Evolutionary conservation across 345 rosid species (phyloP).

Genomic region (Turritis glabra): DNA sequence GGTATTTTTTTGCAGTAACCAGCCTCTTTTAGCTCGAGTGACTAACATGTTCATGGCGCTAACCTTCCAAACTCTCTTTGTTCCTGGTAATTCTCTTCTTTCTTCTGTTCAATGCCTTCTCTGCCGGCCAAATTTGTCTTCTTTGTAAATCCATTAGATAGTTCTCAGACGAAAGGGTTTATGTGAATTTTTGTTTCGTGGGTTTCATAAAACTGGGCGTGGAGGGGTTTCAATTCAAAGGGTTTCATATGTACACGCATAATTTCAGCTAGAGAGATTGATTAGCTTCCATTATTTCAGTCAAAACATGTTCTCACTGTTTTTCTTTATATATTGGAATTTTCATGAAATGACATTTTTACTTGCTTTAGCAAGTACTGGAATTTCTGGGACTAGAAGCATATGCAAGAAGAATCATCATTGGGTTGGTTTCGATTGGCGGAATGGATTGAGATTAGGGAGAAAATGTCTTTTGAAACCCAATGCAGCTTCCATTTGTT

Average conservation of each 20-base stretch:
- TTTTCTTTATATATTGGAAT: background rate
- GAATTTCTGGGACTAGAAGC: constrained; percentile 14
- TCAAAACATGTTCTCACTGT: background rate
- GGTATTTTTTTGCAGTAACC: background rate
- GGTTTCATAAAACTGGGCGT: background rate
- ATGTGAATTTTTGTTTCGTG: background rate
- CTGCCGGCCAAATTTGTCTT: background rate
- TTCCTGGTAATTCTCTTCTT: constrained; percentile 25
- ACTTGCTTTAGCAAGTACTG: constrained; percentile 27
- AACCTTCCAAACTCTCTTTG: background rate
- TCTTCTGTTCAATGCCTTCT: background rate
- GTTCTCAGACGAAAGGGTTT: background rate
- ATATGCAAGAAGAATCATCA: constrained; percentile 29
- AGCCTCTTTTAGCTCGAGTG: background rate
- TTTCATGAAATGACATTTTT: background rate
- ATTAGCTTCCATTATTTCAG: no score
- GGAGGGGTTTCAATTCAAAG: background rate
- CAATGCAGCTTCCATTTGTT: constrained; percentile 34
- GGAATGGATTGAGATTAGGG: constrained; percentile 13
- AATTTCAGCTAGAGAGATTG: no score
- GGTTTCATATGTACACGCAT: no score
- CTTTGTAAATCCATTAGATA: background rate
- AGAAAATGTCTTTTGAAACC: constrained; percentile 23
- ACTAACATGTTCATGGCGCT: constrained; percentile 23
- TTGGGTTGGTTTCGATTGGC: constrained; percentile 4